A percentile compares a stretch with the other conserved stretches of the same genome.
These are phyloP conservation scores for Abrus precatorius DNA, from an alignment of 306 rosid genomes.

Conservation along the genomic window DNA sequence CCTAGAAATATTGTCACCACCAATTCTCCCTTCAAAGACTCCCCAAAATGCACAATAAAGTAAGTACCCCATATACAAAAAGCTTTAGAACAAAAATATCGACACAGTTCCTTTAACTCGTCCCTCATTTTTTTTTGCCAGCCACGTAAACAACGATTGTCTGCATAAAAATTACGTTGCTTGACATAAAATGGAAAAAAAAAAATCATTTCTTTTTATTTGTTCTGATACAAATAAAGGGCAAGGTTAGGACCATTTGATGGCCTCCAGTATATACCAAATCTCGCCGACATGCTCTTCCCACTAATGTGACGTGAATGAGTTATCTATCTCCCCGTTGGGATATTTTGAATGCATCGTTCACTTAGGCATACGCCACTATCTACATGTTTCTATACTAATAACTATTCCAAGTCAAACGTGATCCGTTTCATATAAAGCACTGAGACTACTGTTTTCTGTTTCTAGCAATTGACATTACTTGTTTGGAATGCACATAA, in stretches of 20 bases:
- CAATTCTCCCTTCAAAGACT: not conserved
- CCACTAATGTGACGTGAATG: constrained; percentile 48
- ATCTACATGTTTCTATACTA: constrained; percentile 34
- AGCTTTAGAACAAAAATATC: not conserved
- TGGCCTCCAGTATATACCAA: constrained; percentile 44
- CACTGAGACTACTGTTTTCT: constrained; percentile 18
- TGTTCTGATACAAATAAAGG: too few species aligned
- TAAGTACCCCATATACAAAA: not conserved
- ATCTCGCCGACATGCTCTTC: constrained; percentile 44
- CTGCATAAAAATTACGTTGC: too few species aligned
- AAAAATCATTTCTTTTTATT: too few species aligned
- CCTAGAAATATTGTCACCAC: constrained; percentile 20
- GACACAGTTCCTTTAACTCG: too few species aligned
- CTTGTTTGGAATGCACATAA: constrained; percentile 31
- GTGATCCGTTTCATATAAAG: constrained; percentile 17
- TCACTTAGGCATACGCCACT: constrained; percentile 30
- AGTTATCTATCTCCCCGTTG: constrained; percentile 39
- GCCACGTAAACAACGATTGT: too few species aligned
- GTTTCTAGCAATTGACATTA: constrained; percentile 45
- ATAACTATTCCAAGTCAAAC: constrained; percentile 38
- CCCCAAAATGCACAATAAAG: not conserved
- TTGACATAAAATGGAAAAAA: too few species aligned
- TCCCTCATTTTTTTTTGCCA: too few species aligned
- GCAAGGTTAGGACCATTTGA: constrained; percentile 17
- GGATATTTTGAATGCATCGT: not conserved